A percentile compares a stretch with the other conserved stretches of the same genome.
These are phyloP conservation scores for Cercophora sp. DNA, from an alignment of 495 filamentous ascomycete species.

Conservation along the genomic window DNA sequence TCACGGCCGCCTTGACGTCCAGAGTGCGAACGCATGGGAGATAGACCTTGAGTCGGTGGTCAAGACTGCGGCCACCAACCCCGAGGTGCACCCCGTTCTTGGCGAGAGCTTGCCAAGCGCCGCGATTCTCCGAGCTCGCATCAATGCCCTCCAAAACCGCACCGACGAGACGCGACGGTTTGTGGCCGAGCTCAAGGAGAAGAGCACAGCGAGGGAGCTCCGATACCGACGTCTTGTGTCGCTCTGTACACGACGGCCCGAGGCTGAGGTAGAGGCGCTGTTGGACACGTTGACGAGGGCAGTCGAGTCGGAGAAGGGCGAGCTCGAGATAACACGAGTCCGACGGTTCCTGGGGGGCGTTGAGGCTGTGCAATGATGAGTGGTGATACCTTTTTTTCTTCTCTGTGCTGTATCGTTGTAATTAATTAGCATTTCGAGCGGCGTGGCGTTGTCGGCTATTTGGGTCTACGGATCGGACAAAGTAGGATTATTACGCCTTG, in stretches of 20 bases:
- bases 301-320: constrained; percentile 68
- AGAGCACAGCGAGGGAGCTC: constrained; percentile 62
- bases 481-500: too few species aligned
- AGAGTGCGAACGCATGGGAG: constrained; percentile 34
- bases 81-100: constrained; percentile 7
- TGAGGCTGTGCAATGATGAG: constrained; percentile 46
- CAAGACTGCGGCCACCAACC: constrained; percentile 7
- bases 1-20: constrained; percentile 33
- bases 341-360: constrained; percentile 70
- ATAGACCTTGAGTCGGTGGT: constrained; percentile 30
- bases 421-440: not conserved
- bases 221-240: constrained; percentile 67
- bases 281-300: constrained; percentile 60
- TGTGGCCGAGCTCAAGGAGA: constrained; percentile 51
- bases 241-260: constrained; percentile 62
- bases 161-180: constrained; percentile 57
- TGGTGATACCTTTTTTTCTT: constrained; percentile 6
- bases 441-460: constrained; percentile 13
- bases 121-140: constrained; percentile 38
- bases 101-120: constrained; percentile 31
- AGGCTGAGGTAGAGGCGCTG: constrained; percentile 60
- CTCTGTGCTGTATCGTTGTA: not conserved
- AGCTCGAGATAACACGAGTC: constrained; percentile 65
- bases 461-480: too few species aligned
- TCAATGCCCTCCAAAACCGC: constrained; percentile 48